Base-by-base conservation (phyloP, 2,329 filamentous ascomycete genomes). In the Beauveria bassiana region DNA sequence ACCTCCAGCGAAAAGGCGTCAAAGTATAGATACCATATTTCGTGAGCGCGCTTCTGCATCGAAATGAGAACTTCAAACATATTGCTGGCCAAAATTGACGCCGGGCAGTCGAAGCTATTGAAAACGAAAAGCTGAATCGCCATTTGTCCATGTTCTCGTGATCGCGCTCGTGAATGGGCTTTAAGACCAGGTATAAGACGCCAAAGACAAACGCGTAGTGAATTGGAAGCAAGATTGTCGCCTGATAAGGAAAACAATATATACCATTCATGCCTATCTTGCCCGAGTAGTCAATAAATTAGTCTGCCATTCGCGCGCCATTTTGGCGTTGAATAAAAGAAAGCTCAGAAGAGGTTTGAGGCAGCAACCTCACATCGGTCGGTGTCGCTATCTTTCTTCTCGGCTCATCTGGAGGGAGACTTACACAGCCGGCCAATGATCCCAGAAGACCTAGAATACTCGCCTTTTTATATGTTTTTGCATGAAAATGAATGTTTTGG, bases 161-260 rank as follows among this genome's bases (percentile, higher is more conserved):
- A 12, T 34, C 3, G 10, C 31, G 31, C 9, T 12, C 28, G 9
- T 31, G 2, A 31, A 31, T 31, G 28, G 31, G 31, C 31, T 5
- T 12, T 12, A 56, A 28, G 3, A 62, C 61, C 3, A 62, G 49
- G 31, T 60, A 62, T 9, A 45, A 22, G 22, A 60, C 26, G 16
- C 56, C 61, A 24, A 62, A 62, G 20, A 53, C 31, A 20, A 52
- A 49, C 16, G 55, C 58, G 38, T 47, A 60, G 28, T 59, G 55
- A 22, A 62, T 2, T 18, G 26, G 14, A 26, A 51, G 47, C 47
- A 51, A n/a, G 8, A 18, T 18, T 2, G 8, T 26, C 3, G 47
- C 26, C 10, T 14, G 18, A 31, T 34, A 8, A 31, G n/a, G 47
- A 18, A 20, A 51, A 31, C 20, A 26, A 5, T 50, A 50, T 50